phyloP scores from a whole-genome alignment of 2,329 filamentous ascomycete genomes.

The Paecilomyces sp. region DNA sequence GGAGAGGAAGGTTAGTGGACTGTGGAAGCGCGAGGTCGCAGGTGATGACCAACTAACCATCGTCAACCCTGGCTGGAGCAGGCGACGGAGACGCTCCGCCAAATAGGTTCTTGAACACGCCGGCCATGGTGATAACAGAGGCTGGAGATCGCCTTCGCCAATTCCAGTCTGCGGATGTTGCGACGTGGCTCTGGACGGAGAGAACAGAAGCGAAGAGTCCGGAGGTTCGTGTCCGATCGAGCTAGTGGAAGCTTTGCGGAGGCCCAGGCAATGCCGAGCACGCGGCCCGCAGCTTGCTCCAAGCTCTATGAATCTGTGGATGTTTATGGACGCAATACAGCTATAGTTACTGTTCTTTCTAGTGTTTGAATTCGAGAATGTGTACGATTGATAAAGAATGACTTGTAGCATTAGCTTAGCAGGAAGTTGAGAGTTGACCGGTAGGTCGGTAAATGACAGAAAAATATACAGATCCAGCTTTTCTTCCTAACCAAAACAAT shows the following conservation, averaged over 20 bases:
- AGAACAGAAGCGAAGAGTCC: conserved; percentile 8
- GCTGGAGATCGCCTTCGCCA: conserved; percentile 1
- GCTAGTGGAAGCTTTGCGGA: neutral
- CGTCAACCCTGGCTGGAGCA: conserved; percentile 23
- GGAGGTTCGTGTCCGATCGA: conserved; percentile 5
- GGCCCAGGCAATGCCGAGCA: neutral
- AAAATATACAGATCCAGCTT: neutral
- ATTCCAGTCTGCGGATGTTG: conserved; percentile 1
- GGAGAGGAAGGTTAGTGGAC: conserved; percentile 8
- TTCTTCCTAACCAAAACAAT: neutral
- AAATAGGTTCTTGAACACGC: conserved; percentile 33
- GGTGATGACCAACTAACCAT: conserved; percentile 21
- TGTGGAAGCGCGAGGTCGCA: conserved; percentile 14
- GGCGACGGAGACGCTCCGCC: conserved; percentile 23
- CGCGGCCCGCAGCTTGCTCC: neutral
- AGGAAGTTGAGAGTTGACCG: neutral
- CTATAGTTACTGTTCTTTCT: too few relatives aligned
- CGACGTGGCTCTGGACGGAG: conserved; percentile 4
- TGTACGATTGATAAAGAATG: neutral
- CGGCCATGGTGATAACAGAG: conserved; percentile 25
- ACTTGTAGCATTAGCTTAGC: neutral
- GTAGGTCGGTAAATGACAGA: neutral
- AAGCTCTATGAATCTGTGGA: too few relatives aligned
- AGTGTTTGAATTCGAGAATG: too few relatives aligned
- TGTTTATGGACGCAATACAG: neutral